Base-by-base conservation (phyloP, 2,329 filamentous ascomycete genomes). In the Fusarium ramigenum region DNA sequence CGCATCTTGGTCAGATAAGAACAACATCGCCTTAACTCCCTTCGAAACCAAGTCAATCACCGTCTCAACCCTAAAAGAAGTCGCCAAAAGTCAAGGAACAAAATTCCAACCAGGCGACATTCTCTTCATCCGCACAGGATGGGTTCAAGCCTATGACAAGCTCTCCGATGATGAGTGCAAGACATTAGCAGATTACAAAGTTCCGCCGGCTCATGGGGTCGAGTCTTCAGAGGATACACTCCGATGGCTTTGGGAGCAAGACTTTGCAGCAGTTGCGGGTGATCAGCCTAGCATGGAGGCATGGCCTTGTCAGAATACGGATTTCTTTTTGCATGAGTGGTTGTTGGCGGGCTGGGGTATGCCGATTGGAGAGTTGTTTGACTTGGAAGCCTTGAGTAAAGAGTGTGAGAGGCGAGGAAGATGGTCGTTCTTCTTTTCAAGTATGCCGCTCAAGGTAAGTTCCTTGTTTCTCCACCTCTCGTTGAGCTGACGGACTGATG, bases 191-290 rank as follows among this genome's bases (percentile, higher is more conserved):
- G 76, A 79, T 11, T 77, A 78, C 10, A 69, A 73, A 1, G 64
- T 77, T 0, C 80, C 81, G 1, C 78, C 82, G 4, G 67, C 76
- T 11, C 77, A 80, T 61, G 88, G 87, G 2, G 81, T 89, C 5
- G 83, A 87, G 56, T 85, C 85, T 1, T 84, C 83, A 5, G 81
- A 85, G 21, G 83, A 82, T 9, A 85, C 84, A 11, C 81, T 89
- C 19, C 82, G 84, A 42, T 91, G 89, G 88, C 80, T 90, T 23
- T 91, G 88, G 88, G 85, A 90, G 60, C 83, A 86, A 10, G 64
- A 56, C 19, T 89, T 91, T 72, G 81, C 87, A 0, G 89, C 89
- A 4, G 84, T 90, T 1, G 89, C 85, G 0, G 87, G 88, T 5
- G 89, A 91, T 65, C 84, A 85, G 54, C 86, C 88, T 0, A 69